These are phyloP conservation scores for Xylariaceae sp. DNA, from an alignment of 2,329 filamentous ascomycete species.

Conservation along the genomic window DNA sequence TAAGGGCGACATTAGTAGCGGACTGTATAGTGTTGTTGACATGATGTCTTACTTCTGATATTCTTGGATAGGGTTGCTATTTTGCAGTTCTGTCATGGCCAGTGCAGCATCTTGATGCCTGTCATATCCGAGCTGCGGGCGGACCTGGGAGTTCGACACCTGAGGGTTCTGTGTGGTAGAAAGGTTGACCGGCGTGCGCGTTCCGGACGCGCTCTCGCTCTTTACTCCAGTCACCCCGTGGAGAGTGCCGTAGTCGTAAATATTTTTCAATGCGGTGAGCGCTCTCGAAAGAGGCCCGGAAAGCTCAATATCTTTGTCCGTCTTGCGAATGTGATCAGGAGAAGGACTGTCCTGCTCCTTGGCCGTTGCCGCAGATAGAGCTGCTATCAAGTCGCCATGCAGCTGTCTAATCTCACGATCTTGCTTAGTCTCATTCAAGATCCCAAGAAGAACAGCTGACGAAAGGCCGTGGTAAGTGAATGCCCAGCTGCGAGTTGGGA, in stretches of 20 bases:
- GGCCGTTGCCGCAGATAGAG: conserved; percentile 68
- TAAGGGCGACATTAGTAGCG: conserved; percentile 13
- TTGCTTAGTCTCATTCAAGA: conserved; percentile 67
- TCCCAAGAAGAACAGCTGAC: conserved; percentile 68
- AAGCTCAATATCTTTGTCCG: conserved; percentile 66
- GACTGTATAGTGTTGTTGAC: neutral
- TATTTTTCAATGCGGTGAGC: conserved; percentile 66
- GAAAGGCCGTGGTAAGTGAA: conserved; percentile 73
- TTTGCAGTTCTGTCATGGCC: conserved; percentile 71
- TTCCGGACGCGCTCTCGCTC: conserved; percentile 55
- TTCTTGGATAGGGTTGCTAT: conserved; percentile 57
- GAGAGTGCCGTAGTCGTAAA: conserved; percentile 69
- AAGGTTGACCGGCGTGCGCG: conserved; percentile 53
- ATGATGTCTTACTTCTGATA: conserved; percentile 47
- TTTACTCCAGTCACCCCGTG: conserved; percentile 55
- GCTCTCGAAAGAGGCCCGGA: conserved; percentile 68
- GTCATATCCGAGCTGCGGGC: conserved; percentile 47
- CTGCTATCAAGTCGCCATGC: conserved; percentile 68
- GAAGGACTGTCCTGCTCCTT: conserved; percentile 63
- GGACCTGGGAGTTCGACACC: conserved; percentile 36
- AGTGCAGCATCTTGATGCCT: conserved; percentile 68
- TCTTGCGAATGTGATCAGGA: conserved; percentile 59
- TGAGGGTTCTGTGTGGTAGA: conserved; percentile 49
- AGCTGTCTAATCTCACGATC: conserved; percentile 69
- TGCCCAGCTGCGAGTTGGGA: conserved; percentile 71